Evolutionary conservation across 805 yeast species (phyloP).

Genomic region (Candida germanica): DNA sequence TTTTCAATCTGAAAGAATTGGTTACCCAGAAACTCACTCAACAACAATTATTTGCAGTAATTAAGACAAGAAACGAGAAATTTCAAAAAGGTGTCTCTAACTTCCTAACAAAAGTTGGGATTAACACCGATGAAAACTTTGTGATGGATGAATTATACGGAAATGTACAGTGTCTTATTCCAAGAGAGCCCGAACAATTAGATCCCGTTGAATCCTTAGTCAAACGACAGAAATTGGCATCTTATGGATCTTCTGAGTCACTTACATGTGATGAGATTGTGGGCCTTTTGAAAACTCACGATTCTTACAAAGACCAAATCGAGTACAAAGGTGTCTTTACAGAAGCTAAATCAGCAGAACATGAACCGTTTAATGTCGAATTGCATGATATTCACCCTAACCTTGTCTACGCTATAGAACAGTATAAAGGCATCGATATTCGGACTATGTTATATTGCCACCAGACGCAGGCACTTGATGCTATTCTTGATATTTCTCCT

Average conservation of each 20-base stretch:
- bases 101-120: constrained; percentile 4
- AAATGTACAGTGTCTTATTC: constrained; percentile 4
- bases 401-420: constrained; percentile 45
- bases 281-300: constrained; percentile 41
- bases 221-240: constrained; percentile 11
- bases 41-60: constrained; percentile 56
- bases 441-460: constrained; percentile 63
- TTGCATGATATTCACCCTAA: constrained; percentile 43
- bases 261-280: constrained; percentile 51
- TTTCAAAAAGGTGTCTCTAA: constrained; percentile 34
- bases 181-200: constrained; percentile 8
- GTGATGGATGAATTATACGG: constrained; percentile 2
- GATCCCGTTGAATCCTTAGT: constrained; percentile 16
- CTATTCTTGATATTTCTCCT: constrained; percentile 32
- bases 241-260: constrained; percentile 4
- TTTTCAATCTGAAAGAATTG: constrained; percentile 12
- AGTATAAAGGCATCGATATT: constrained; percentile 41
- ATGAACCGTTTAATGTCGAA: constrained; percentile 35
- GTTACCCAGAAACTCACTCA: constrained; percentile 41
- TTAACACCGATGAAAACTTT: constrained; percentile 3
- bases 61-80: constrained; percentile 52
- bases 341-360: constrained; percentile 45
- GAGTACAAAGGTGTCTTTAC: constrained; percentile 46
- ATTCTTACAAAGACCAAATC: constrained; percentile 64
- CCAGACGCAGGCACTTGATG: constrained; percentile 74